Conservation (phyloP, 495 filamentous ascomycete genomes). For the Penicillium antarcticum region DNA sequence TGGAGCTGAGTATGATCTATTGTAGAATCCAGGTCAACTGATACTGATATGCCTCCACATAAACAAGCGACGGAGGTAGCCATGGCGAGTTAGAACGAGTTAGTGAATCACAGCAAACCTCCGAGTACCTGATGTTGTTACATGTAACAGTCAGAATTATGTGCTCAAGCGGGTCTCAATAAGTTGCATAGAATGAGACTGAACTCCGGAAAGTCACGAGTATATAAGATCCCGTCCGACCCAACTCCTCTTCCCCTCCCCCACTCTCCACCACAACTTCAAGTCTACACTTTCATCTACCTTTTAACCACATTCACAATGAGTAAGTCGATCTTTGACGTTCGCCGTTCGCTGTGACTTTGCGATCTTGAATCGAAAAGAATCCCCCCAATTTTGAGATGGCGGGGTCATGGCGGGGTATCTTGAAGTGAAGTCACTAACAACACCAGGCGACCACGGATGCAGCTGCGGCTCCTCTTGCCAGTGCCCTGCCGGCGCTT, state of each 20-base stretch:
- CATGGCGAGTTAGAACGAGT: constrained; percentile 7
- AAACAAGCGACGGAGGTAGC: constrained; percentile 48
- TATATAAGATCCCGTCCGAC: constrained; percentile 14
- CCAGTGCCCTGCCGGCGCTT: constrained; percentile 44
- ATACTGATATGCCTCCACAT: constrained; percentile 48
- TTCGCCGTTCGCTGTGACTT: background rate
- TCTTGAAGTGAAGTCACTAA: constrained; percentile 16
- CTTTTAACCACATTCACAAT: constrained; percentile 17
- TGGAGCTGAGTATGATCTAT: constrained; percentile 28
- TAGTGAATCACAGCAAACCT: background rate
- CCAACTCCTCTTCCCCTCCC: background rate
- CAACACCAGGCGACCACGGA: constrained; percentile 33
- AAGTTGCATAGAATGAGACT: constrained; percentile 16
- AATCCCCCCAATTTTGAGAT: background rate
- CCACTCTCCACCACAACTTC: constrained; percentile 4
- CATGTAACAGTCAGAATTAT: constrained; percentile 5
- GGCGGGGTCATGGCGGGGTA: constrained; percentile 30
- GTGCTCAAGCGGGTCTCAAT: constrained; percentile 26
- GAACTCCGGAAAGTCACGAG: constrained; percentile 22
- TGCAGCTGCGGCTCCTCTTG: constrained; percentile 46
- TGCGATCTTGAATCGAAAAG: background rate
- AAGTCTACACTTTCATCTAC: background rate
- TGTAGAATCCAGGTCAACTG: constrained; percentile 32
- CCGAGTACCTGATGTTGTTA: background rate
- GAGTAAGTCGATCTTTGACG: constrained; percentile 12